A percentile compares a stretch with the other conserved stretches of the same genome.
phyloP scores from a whole-genome alignment of 1,139 yeast species.

The Yamadazyma dushanensis region DNA sequence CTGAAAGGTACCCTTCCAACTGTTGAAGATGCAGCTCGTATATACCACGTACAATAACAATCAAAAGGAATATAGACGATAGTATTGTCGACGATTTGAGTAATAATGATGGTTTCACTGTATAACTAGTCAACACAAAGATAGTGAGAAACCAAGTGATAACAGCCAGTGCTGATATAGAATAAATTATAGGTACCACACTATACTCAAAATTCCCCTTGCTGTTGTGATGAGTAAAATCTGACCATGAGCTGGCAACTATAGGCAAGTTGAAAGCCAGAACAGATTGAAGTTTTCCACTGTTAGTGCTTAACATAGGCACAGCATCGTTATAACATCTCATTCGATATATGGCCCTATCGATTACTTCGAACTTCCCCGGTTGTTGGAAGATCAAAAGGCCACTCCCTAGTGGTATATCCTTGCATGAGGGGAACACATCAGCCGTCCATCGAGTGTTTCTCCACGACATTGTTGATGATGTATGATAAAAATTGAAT shows the following conservation, averaged over 20 bases:
- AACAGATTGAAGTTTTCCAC: conserved; percentile 31
- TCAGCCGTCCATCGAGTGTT: conserved; percentile 24
- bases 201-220: conserved; percentile 55
- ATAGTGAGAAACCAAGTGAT: conserved; percentile 64
- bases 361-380: conserved; percentile 22
- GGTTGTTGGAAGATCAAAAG: conserved; percentile 32
- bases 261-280: conserved; percentile 38
- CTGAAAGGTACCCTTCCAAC: conserved; percentile 54
- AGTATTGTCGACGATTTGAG: conserved; percentile 46
- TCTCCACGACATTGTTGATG: conserved; percentile 42
- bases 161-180: conserved; percentile 65
- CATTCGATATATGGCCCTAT: conserved; percentile 30
- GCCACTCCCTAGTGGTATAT: conserved; percentile 33
- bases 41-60: conserved; percentile 51
- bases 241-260: conserved; percentile 39
- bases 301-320: conserved; percentile 47
- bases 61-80: conserved; percentile 54
- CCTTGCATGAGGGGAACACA: conserved; percentile 34
- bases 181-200: conserved; percentile 60
- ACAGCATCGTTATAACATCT: conserved; percentile 34
- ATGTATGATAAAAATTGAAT: background rate
- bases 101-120: conserved; percentile 53
- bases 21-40: conserved; percentile 50
- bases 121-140: conserved; percentile 61
- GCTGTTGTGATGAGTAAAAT: conserved; percentile 28